Percentiles rank a stretch among this genome's conserved stretches.
Evolutionary conservation across 2,329 filamentous ascomycete species (phyloP).

Genomic region (Cephalotrichum gorgonifer): DNA sequence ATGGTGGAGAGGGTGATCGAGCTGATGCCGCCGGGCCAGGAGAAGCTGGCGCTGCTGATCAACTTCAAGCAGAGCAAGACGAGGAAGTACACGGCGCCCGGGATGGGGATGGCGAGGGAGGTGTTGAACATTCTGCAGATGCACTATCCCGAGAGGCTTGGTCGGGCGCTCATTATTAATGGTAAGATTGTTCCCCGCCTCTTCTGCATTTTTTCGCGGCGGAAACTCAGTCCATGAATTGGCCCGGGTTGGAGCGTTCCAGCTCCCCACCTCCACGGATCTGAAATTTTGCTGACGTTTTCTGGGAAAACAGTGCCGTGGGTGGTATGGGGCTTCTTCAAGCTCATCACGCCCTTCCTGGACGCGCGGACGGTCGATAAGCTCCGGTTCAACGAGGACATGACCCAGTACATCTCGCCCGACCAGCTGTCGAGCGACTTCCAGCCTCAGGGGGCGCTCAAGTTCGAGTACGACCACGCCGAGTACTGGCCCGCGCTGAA

Average conservation of each 20-base stretch:
- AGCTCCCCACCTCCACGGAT: no score
- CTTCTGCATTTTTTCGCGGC: conserved; percentile 5
- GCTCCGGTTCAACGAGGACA: conserved; percentile 94
- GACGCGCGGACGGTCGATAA: conserved; percentile 90
- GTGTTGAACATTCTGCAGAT: conserved; percentile 87
- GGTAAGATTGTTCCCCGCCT: conserved; percentile 36
- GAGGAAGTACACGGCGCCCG: conserved; percentile 62
- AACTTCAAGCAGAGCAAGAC: conserved; percentile 78
- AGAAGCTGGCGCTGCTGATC: conserved; percentile 77
- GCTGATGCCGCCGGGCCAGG: conserved; percentile 76
- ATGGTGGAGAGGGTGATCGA: conserved; percentile 90
- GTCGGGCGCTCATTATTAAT: conserved; percentile 81
- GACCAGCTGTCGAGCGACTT: conserved; percentile 74
- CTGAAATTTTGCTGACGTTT: neutral
- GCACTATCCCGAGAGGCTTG: conserved; percentile 89
- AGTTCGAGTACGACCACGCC: conserved; percentile 86
- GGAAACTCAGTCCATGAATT: neutral
- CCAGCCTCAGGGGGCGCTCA: conserved; percentile 57
- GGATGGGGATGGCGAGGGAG: conserved; percentile 66
- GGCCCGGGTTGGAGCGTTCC: no score
- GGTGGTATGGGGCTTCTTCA: conserved; percentile 90
- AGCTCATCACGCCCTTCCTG: conserved; percentile 90
- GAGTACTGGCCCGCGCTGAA: conserved; percentile 83
- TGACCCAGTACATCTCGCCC: conserved; percentile 68
- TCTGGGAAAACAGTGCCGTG: conserved; percentile 57